Conservation (phyloP, 164 flowering plant genomes). For the Stephania cephalantha region DNA sequence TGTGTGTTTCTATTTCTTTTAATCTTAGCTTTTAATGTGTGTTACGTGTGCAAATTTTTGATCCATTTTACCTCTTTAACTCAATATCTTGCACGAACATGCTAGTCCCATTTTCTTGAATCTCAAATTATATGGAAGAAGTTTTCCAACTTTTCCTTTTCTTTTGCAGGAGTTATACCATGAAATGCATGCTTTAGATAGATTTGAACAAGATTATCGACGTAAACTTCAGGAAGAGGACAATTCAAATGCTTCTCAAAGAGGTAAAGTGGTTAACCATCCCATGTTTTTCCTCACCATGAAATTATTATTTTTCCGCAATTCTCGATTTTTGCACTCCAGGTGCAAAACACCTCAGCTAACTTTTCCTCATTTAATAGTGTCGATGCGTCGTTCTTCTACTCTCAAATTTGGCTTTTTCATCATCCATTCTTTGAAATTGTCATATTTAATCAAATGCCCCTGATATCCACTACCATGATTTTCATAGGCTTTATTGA, state of each 20-base stretch:
- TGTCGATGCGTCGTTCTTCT: not conserved
- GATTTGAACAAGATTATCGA: slow-evolving; percentile 83
- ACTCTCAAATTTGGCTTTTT: not conserved
- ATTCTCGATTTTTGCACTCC: not conserved
- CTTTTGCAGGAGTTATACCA: slow-evolving; percentile 80
- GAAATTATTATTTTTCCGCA: not conserved
- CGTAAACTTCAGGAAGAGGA: slow-evolving; percentile 88
- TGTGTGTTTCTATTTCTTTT: too few species aligned
- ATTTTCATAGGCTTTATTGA: not conserved
- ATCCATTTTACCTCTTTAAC: not conserved
- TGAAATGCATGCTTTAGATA: slow-evolving; percentile 81
- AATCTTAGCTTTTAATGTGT: not conserved
- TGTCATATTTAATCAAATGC: not conserved
- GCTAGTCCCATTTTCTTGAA: not conserved
- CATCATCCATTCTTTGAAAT: not conserved
- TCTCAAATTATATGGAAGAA: not conserved
- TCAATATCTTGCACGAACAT: not conserved
- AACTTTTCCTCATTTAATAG: not conserved
- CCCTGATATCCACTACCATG: not conserved
- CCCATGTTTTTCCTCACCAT: not conserved
- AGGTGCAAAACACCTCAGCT: not conserved
- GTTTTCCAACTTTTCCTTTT: slow-evolving; percentile 8
- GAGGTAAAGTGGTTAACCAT: not conserved
- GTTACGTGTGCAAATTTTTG: not conserved
- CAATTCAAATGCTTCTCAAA: slow-evolving; percentile 44